phyloP scores from a whole-genome alignment of 495 filamentous ascomycete species.

The Aspergillus steynii region DNA sequence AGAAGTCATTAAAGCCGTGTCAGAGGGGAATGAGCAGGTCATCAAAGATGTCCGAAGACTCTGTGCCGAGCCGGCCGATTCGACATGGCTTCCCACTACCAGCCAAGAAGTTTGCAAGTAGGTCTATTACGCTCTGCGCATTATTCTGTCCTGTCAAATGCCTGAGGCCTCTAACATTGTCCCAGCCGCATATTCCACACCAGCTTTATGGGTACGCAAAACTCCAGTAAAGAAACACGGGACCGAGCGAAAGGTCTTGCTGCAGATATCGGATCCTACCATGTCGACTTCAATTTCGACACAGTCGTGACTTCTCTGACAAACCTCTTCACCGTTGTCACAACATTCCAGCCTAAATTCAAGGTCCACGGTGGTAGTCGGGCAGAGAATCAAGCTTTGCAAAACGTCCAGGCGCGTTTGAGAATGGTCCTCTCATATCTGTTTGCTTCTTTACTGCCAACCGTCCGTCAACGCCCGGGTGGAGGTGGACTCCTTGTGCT shows the following conservation, averaged over 20 bases:
- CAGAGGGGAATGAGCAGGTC: constrained; percentile 65
- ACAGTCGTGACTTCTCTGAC: constrained; percentile 55
- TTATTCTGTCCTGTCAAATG: not conserved
- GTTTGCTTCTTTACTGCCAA: constrained; percentile 68
- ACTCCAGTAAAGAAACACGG: constrained; percentile 71
- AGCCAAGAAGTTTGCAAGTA: constrained; percentile 62
- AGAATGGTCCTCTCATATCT: constrained; percentile 82
- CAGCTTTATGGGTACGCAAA: constrained; percentile 77
- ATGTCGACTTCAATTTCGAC: constrained; percentile 78
- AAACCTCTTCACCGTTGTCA: constrained; percentile 54
- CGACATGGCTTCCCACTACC: constrained; percentile 51
- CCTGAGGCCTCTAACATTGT: constrained; percentile 14
- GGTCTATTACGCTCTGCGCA: constrained; percentile 5
- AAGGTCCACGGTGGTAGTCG: constrained; percentile 64
- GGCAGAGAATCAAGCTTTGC: constrained; percentile 68
- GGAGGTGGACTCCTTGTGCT: constrained; percentile 65
- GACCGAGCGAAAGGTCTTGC: constrained; percentile 68
- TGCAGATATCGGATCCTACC: constrained; percentile 69
- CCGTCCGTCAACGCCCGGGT: constrained; percentile 49
- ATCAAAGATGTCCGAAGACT: constrained; percentile 68
- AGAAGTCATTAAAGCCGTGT: constrained; percentile 66
- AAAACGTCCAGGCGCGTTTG: constrained; percentile 78
- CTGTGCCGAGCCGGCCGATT: constrained; percentile 51
- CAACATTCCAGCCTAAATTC: constrained; percentile 63
- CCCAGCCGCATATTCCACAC: constrained; percentile 65